Base-by-base conservation (phyloP, 257 asterid genomes). In the Jacaranda copaia region DNA sequence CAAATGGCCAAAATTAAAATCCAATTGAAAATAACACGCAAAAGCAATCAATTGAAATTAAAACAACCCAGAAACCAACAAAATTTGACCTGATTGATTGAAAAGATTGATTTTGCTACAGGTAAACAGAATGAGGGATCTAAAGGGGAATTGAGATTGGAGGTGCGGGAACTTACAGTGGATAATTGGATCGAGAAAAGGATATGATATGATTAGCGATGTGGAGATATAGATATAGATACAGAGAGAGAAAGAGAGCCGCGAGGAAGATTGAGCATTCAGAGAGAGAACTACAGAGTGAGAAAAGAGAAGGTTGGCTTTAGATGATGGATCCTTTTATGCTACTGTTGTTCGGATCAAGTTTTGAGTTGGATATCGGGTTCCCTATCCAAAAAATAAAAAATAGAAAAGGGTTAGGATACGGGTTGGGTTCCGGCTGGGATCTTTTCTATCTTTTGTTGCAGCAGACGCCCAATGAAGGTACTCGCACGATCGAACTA, bases 211-310 rank as follows among this genome's bases (percentile, higher is more conserved):
- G 83, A 80, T 79, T 45, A 81, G 82, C 80, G 78, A 74, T 79
- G 73, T 70, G 68, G 75, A 84, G 77, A 75, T 42, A 58, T 42
- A 72, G 75, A 79, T 79, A 76, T 42, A 40, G 45, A 40, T 78
- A 85, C 16, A 78, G 75, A 60, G 83, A 83, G 89, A 83, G 83
- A 83, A 88, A 83, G 82, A 72, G 43, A 84, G 80, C 84, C 84
- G 79, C 84, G 72, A 68, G 68, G 32, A 25, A 25, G 32, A 25
- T 2, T 61, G 75, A 63, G 83, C 57, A 75, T 69, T 48, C 77
- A 78, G 75, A 80, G 74, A 70, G 84, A 55, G 84, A 84, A 36
- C 45, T 42, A 25, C 38, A 52, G 62, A 79, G 87, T 39, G 86
- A 75, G 83, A 67, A 52, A 67, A 51, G 56, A 53, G 59, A 18